These are phyloP conservation scores for Nitzschia sp. DNA, from an alignment of 108 stramenopile genomes.

Conservation along the genomic window DNA sequence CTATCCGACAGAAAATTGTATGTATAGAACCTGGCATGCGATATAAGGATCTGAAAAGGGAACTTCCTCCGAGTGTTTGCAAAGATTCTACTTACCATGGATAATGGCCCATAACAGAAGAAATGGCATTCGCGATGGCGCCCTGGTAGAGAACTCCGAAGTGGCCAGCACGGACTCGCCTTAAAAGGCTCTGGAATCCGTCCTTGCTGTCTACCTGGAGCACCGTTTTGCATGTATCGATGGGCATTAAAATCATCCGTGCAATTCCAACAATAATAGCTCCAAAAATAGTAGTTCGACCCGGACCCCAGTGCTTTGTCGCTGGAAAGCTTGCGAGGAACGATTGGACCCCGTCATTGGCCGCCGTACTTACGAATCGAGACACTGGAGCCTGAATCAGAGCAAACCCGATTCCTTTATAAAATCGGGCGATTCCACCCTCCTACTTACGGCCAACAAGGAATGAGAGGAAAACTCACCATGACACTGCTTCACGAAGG, in stretches of 20 bases:
- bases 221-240: slow-evolving; percentile 97
- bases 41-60: not conserved
- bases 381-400: slow-evolving; percentile 90
- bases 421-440: slow-evolving; percentile 92
- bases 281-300: slow-evolving; percentile 72
- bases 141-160: slow-evolving; percentile 76
- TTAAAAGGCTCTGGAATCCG: slow-evolving; percentile 68
- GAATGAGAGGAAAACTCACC: not conserved
- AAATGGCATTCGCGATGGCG: slow-evolving; percentile 62
- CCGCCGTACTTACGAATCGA: slow-evolving; percentile 90
- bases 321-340: slow-evolving; percentile 49
- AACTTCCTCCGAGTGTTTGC: not conserved
- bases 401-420: slow-evolving; percentile 90
- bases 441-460: slow-evolving; percentile 45
- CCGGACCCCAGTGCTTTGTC: slow-evolving; percentile 74
- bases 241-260: slow-evolving; percentile 87
- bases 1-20: slow-evolving; percentile 65
- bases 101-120: slow-evolving; percentile 70
- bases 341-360: slow-evolving; percentile 87
- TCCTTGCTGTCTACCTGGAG: slow-evolving; percentile 86
- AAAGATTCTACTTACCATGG: slow-evolving; percentile 62
- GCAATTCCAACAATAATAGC: slow-evolving; percentile 81
- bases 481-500: not conserved
- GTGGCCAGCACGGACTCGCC: slow-evolving; percentile 65
- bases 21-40: slow-evolving; percentile 52